A percentile compares a stretch with the other conserved stretches of the same genome.
Conservation (phyloP, 176 grass and related monocot species). For the Carex parvula region DNA sequence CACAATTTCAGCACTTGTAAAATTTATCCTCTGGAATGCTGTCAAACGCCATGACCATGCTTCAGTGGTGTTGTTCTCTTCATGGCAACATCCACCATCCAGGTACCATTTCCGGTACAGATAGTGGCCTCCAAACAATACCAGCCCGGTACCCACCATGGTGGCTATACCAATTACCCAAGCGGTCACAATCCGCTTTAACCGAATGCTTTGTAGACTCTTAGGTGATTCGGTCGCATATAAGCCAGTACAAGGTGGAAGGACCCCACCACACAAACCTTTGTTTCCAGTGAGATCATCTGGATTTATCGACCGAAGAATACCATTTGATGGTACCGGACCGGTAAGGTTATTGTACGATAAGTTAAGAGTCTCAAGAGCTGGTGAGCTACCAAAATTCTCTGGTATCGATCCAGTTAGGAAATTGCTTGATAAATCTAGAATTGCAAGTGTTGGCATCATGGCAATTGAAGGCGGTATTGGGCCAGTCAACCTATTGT, state of each 20-base stretch:
- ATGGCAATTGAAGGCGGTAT: slow-evolving; percentile 65
- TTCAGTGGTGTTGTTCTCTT: slow-evolving; percentile 24
- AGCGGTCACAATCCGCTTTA: slow-evolving; percentile 41
- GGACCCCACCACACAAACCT: slow-evolving; percentile 73
- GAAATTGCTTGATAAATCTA: slow-evolving; percentile 76
- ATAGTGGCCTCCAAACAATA: slow-evolving; percentile 44
- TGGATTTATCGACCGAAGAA: slow-evolving; percentile 77
- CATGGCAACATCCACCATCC: slow-evolving; percentile 34
- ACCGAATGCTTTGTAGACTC: slow-evolving; percentile 32
- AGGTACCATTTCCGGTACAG: slow-evolving; percentile 64
- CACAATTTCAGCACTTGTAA: slow-evolving; percentile 67
- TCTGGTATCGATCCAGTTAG: slow-evolving; percentile 67
- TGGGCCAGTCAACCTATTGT: slow-evolving; percentile 52
- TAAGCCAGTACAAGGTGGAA: slow-evolving; percentile 45
- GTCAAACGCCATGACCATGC: slow-evolving; percentile 78
- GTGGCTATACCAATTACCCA: slow-evolving; percentile 54
- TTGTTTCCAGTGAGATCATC: slow-evolving; percentile 73
- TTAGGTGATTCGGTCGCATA: slow-evolving; percentile 10
- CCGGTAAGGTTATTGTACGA: slow-evolving; percentile 82
- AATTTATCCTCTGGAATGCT: slow-evolving; percentile 73
- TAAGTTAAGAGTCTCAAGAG: slow-evolving; percentile 81
- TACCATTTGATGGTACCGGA: slow-evolving; percentile 56
- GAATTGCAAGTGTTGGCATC: slow-evolving; percentile 86
- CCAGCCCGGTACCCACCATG: slow-evolving; percentile 30
- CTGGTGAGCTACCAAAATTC: slow-evolving; percentile 89